Percentiles rank a stretch among this genome's conserved stretches.
phyloP scores from a whole-genome alignment of 345 rosid genomes.

The Clausena lansium region DNA sequence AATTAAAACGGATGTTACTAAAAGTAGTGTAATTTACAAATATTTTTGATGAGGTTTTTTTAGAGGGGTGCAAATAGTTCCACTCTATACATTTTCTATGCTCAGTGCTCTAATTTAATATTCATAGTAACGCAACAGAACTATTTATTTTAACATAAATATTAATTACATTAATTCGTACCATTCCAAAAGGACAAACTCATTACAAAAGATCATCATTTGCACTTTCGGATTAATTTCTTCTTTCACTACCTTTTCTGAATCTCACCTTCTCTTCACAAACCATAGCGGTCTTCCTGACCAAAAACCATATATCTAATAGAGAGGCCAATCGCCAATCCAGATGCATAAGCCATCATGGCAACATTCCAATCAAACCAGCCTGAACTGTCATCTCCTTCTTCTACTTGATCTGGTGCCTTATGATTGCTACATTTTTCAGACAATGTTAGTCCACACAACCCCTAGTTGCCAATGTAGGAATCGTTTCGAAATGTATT shows the following conservation, averaged over 20 bases:
- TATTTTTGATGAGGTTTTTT: no score
- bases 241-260: neutral
- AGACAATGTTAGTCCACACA: neutral
- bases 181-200: no score
- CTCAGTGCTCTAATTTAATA: no score
- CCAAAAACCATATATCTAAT: constrained; percentile 7
- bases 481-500: neutral
- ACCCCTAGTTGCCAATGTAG: neutral
- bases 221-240: neutral
- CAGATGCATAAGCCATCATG: neutral
- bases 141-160: no score
- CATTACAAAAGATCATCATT: neutral
- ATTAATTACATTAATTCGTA: no score
- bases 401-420: neutral
- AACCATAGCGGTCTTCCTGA: constrained; percentile 5
- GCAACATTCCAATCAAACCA: neutral
- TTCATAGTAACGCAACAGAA: no score
- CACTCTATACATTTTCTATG: no score
- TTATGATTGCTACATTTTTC: no score
- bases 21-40: no score
- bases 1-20: no score
- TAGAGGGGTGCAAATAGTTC: no score
- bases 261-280: neutral
- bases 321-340: neutral
- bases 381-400: no score